Evolutionary conservation across 495 filamentous ascomycete genomes (phyloP), one percentile per base, ranked within the genome.

Genomic region (Parathielavia appendiculata): DNA sequence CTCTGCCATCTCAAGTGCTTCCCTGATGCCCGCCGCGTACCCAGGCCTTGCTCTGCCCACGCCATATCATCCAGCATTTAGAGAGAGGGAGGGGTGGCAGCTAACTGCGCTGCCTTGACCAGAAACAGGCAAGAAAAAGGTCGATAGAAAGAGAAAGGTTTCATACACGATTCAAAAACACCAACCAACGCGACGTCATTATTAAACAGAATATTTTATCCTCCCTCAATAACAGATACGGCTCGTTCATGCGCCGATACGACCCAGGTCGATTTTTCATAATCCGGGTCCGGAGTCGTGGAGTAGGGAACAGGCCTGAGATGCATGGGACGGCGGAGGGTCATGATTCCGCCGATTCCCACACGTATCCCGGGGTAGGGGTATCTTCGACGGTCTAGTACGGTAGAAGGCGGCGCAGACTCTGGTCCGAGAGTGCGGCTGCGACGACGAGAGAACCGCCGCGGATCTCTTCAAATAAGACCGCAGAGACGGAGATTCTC

Each of bases 401-500:
- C 22, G 35, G 20, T 26, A 38, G 47, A 34, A 23, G 36, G 40
- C 41, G 35, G 10, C 46, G 26, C 47, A 19, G 32, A 12, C n/a
- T 54, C 20, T 4, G 34, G 30, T 51, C 22, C 22, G 14, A 34
- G 32, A 45, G 30, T 5, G 30, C 8, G 19, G 36, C 41, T 20
- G n/a, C 20, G 22, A 23, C n/a, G 34, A 36, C 56, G 32, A 30
- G 20, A 39, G 12, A 22, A 16, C 23, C 12, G 17, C 10, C n/a
- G n/a, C 20, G 5, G 13, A 38, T 35, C 36, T n/a, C 51, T 72
- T 76, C 87, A 98, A 82, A 98, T 97, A 72, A 98, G 82, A 83
- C 93, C 93, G 76, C 93, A 97, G 66, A 95, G 81, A 72, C 95
- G 89, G 60, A 98, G 86, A 79, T 98, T 98, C 77, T 97, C 95